Evolutionary conservation across 331 rosid genomes (phyloP).

Genomic region (Malus hybrid): DNA sequence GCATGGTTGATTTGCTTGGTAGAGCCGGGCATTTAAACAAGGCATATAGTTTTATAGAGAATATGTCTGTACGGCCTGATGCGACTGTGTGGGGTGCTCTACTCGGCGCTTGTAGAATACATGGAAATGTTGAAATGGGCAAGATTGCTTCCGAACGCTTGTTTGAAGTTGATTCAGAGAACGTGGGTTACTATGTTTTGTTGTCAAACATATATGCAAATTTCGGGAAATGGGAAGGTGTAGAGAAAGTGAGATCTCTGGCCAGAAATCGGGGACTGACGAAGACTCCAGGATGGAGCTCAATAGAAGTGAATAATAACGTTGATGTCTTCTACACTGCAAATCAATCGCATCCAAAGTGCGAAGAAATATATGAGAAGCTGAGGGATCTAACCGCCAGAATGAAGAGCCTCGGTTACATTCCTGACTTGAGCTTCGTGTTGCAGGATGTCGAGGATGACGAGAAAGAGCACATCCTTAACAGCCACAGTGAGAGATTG

Average conservation of each 20-base stretch:
- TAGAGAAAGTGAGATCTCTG: conserved; percentile 32
- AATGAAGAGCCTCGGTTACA: conserved; percentile 40
- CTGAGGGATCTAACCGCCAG: conserved; percentile 29
- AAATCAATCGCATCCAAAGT: conserved; percentile 37
- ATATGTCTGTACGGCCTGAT: conserved; percentile 38
- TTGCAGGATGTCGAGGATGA: conserved; percentile 53
- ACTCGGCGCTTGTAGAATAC: conserved; percentile 49
- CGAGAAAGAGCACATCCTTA: conserved; percentile 43
- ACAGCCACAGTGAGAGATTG: conserved; percentile 38
- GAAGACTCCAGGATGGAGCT: conserved; percentile 52
- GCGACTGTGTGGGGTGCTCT: conserved; percentile 50
- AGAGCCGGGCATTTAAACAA: conserved; percentile 38
- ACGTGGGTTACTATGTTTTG: conserved; percentile 43
- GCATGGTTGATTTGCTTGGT: conserved; percentile 49
- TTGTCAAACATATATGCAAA: conserved; percentile 41
- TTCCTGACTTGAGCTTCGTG: conserved; percentile 38
- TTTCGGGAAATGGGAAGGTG: conserved; percentile 40
- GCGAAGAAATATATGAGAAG: conserved; percentile 33
- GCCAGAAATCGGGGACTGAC: conserved; percentile 35
- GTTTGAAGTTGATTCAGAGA: conserved; percentile 32
- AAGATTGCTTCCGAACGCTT: conserved; percentile 35
- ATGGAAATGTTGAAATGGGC: conserved; percentile 29
- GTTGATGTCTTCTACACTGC: conserved; percentile 37
- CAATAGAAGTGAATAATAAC: conserved; percentile 34
- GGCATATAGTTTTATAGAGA: conserved; percentile 30